Conservation (phyloP, 2,329 filamentous ascomycete genomes). For the Neoscytalidium dimidiatum region DNA sequence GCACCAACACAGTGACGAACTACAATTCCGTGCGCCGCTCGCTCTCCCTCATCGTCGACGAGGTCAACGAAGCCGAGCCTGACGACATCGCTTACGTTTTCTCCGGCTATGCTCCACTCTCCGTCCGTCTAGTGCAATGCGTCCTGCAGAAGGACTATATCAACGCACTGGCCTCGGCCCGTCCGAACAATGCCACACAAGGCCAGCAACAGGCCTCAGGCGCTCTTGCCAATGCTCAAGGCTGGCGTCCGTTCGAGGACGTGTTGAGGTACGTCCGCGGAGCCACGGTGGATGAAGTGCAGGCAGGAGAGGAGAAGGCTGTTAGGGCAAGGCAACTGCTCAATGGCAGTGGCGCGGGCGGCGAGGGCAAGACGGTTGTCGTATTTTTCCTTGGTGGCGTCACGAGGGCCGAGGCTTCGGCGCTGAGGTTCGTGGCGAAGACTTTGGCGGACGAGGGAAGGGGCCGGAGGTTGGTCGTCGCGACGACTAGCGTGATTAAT, state of each 20-base stretch:
- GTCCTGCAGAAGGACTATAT: conserved; percentile 89
- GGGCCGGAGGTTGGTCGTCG: conserved; percentile 81
- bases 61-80: conserved; percentile 92
- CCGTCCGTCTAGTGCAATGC: conserved; percentile 87
- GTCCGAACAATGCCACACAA: conserved; percentile 54
- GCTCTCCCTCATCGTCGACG: conserved; percentile 87
- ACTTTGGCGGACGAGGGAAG: conserved; percentile 66
- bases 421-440: conserved; percentile 83
- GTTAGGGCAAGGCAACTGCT: conserved; percentile 82
- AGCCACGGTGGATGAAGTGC: conserved; percentile 85
- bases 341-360: conserved; percentile 65
- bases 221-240: conserved; percentile 63
- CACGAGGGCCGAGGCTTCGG: conserved; percentile 94
- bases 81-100: conserved; percentile 98
- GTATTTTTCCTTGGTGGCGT: conserved; percentile 98
- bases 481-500: conserved; percentile 87
- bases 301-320: conserved; percentile 91
- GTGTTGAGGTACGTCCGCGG: conserved; percentile 84
- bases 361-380: conserved; percentile 65
- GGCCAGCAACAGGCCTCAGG: conserved; percentile 40
- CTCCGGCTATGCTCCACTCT: conserved; percentile 92
- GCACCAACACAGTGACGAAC: conserved; percentile 51
- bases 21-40: conserved; percentile 86
- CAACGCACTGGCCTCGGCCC: conserved; percentile 57
- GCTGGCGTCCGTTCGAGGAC: conserved; percentile 94